Percentiles rank a stretch among this genome's conserved stretches.
phyloP scores from a whole-genome alignment of 1,139 yeast genomes.

The Blastobotrys buckinghamii region DNA sequence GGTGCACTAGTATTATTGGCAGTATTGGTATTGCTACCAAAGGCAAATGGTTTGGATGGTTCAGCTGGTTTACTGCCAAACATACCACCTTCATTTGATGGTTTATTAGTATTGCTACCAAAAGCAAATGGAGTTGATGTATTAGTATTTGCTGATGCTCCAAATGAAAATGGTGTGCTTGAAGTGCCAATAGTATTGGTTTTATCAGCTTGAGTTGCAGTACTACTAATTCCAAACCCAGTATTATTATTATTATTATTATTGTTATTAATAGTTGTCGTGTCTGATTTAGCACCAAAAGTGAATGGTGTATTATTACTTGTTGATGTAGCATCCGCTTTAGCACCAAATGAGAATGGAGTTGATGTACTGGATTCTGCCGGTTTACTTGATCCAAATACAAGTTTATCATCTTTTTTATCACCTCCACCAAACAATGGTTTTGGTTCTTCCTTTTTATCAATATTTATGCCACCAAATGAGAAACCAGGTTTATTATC shows the following conservation, averaged over 20 bases:
- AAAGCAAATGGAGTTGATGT: no score
- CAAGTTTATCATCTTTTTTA: neutral
- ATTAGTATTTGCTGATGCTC: neutral
- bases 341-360: slow-evolving; percentile 1
- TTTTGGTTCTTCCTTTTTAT: neutral
- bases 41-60: slow-evolving; percentile 16
- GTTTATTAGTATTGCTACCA: no score
- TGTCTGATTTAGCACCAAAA: neutral
- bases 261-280: no score
- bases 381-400: neutral
- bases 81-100: neutral
- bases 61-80: slow-evolving; percentile 1
- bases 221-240: no score
- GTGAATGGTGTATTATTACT: neutral
- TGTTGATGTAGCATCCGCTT: neutral
- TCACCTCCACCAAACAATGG: neutral
- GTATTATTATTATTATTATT: no score
- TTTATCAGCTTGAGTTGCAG: no score
- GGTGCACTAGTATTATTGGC: slow-evolving; percentile 13
- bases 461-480: no score
- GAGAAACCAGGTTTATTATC: neutral
- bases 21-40: slow-evolving; percentile 3
- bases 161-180: neutral
- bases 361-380: neutral
- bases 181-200: neutral